A percentile compares a stretch with the other conserved stretches of the same genome.
These are phyloP conservation scores for Cytauxzoon felis DNA, from an alignment of 169 alveolate genomes.

Conservation along the genomic window DNA sequence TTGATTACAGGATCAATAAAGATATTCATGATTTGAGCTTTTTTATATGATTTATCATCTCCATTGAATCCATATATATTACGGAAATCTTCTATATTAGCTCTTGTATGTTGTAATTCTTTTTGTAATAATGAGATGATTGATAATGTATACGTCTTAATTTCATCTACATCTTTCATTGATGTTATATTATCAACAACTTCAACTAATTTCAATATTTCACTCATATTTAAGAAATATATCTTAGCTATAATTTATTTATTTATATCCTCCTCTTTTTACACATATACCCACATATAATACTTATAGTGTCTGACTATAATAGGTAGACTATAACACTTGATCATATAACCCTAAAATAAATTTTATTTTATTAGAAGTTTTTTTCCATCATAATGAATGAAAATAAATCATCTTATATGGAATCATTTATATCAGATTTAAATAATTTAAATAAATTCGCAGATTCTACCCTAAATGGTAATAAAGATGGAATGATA, in stretches of 20 bases:
- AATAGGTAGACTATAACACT: too few relatives aligned
- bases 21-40: constrained; percentile 4
- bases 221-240: constrained; percentile 6
- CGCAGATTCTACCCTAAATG: constrained; percentile 20
- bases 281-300: neutral
- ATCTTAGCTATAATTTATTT: too few relatives aligned
- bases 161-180: constrained; percentile 19
- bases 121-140: constrained; percentile 35
- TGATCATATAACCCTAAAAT: too few relatives aligned
- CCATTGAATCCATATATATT: constrained; percentile 14
- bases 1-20: constrained; percentile 47
- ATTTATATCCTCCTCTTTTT: neutral
- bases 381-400: neutral
- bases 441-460: constrained; percentile 23
- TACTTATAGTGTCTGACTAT: too few relatives aligned
- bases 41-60: neutral
- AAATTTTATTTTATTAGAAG: too few relatives aligned
- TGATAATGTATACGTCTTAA: constrained; percentile 21
- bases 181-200: constrained; percentile 8
- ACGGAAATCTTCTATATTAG: constrained; percentile 37
- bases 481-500: constrained; percentile 35
- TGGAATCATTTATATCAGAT: constrained; percentile 26
- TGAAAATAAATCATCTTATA: constrained; percentile 1
- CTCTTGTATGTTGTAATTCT: constrained; percentile 46
- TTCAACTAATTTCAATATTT: constrained; percentile 7